Base-by-base conservation (phyloP, 1,284 basidiomycete genomes). In the Mycena citricolor region DNA sequence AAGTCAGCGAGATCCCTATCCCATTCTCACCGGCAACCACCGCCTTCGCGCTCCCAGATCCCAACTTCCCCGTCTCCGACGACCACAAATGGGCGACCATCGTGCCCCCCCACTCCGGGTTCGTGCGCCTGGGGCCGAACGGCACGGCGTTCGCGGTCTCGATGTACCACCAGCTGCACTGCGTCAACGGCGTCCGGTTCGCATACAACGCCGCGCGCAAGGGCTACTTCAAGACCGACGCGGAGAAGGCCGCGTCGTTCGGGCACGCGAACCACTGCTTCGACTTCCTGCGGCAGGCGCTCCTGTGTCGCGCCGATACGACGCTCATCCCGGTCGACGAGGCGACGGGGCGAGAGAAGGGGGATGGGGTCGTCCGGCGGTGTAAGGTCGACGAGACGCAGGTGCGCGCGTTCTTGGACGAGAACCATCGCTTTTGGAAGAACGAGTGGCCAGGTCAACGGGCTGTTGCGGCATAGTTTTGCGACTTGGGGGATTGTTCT, bases 181-280 rank as follows among this genome's bases (percentile, higher is more conserved):
- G 48, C 26, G 30, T 50, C 3, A 45, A 50, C 34, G 35, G 23
- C 2, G 21, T 50, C 12, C 48, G 48, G 7, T 44, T 42, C 11
- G 28, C 42, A 12, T 45, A 44, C 37, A 25, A 31, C 29, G 39
- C 31, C 1, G 8, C 41, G 22, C 47, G 47, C 13, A 42, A 49
- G 7, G 47, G 47, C 14, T 20, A 43, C 4, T 49, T 49, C 47
- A 35, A 40, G 22, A 43, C 41, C 4, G 35, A 20, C 6, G 12
- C 43, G 31, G 23, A 16, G 17, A 36, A 32, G 16, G 28, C 25
- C n/a, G 30, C 1, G 5, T 13, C 47, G 5, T 49, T 49, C 19
- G 41, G 5, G 10, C 47, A 49, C 22, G 47, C 28, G 25, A 49
- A 49, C 32, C 47, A 49, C 14, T 49, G 47, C 47, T 44, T 49